phyloP scores from a whole-genome alignment of 768 basidiomycete genomes.

The Lactifluus echinatus region DNA sequence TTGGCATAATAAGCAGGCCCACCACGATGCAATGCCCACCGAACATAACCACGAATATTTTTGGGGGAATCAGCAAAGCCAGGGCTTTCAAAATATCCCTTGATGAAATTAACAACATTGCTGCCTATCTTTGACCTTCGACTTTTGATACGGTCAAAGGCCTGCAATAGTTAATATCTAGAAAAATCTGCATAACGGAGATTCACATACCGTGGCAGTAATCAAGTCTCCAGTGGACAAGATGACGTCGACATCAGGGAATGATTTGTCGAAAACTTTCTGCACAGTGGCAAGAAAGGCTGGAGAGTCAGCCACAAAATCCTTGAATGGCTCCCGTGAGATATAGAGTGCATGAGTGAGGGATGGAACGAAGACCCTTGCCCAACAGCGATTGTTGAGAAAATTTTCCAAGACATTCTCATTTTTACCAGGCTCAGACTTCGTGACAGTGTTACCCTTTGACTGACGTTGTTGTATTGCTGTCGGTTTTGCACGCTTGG shows the following conservation, averaged over 20 bases:
- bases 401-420: too few relatives aligned
- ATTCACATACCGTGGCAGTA: background rate
- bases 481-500: too few relatives aligned
- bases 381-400: background rate
- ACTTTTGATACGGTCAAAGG: background rate
- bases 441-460: too few relatives aligned
- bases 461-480: too few relatives aligned
- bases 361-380: background rate
- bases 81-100: background rate
- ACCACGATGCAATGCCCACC: background rate
- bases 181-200: background rate
- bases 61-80: background rate
- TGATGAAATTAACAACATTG: background rate
- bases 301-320: background rate
- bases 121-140: background rate
- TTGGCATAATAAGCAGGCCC: background rate
- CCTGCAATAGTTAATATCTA: too few relatives aligned
- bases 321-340: background rate
- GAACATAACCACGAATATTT: background rate
- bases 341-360: background rate
- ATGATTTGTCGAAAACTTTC: background rate
- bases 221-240: background rate
- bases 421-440: too few relatives aligned
- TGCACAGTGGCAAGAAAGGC: background rate
- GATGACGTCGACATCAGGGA: background rate